Conservation (phyloP, 2,329 filamentous ascomycete species). For the Colletotrichum orchidophilum region DNA sequence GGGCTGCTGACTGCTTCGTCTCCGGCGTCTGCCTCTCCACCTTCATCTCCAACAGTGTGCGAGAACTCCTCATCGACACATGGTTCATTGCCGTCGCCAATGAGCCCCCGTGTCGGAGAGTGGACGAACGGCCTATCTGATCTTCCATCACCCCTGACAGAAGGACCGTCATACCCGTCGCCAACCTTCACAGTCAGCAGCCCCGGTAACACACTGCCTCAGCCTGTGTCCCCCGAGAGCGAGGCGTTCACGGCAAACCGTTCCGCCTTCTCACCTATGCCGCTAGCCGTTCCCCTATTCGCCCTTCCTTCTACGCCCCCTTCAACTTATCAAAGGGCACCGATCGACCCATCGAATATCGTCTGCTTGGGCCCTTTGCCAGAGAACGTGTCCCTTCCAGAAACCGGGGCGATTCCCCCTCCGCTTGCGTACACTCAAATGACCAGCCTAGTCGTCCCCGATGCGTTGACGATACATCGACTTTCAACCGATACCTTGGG, state of each 20-base stretch:
- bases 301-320: slow-evolving; percentile 40
- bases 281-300: slow-evolving; percentile 36
- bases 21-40: slow-evolving; percentile 39
- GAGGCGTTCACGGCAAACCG: slow-evolving; percentile 41
- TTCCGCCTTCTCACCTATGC: slow-evolving; percentile 39
- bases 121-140: slow-evolving; percentile 50
- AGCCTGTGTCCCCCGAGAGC: slow-evolving; percentile 35
- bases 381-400: slow-evolving; percentile 54
- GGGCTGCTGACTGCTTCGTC: slow-evolving; percentile 31
- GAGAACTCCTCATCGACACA: slow-evolving; percentile 50
- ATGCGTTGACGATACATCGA: slow-evolving; percentile 5
- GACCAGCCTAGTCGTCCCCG: slow-evolving; percentile 29
- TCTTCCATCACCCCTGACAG: slow-evolving; percentile 53
- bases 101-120: slow-evolving; percentile 56
- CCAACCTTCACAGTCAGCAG: slow-evolving; percentile 38
- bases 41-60: slow-evolving; percentile 43
- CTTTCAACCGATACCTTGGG: slow-evolving; percentile 57
- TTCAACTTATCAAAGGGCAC: slow-evolving; percentile 54
- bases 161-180: slow-evolving; percentile 33
- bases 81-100: slow-evolving; percentile 56
- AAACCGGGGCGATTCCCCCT: slow-evolving; percentile 38
- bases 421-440: slow-evolving; percentile 40
- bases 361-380: slow-evolving; percentile 66
- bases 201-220: slow-evolving; percentile 8
- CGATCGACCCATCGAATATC: slow-evolving; percentile 62